These are phyloP conservation scores for Pythium aquatile DNA, from an alignment of 352 stramenopile species.

Conservation along the genomic window DNA sequence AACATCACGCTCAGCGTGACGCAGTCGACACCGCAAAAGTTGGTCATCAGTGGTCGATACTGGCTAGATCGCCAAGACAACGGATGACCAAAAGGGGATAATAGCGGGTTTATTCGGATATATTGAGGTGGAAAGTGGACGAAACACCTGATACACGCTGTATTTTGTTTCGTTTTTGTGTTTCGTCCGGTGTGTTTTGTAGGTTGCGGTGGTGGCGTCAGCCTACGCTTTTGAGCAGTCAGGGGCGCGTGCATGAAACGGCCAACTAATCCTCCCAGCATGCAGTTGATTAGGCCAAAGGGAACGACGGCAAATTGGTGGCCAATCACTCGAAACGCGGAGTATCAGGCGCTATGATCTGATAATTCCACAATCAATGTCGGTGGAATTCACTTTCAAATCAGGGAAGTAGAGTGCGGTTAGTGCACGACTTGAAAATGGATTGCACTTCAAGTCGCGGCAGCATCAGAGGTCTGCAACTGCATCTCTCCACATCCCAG, in stretches of 20 bases:
- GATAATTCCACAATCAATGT: background rate
- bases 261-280: background rate
- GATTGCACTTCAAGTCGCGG: no score
- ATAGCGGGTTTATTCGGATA: background rate
- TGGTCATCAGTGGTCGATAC: slow-evolving; percentile 3
- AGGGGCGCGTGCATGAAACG: background rate
- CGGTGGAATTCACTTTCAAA: no score
- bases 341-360: background rate
- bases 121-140: background rate
- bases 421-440: no score
- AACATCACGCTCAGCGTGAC: background rate
- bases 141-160: background rate
- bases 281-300: background rate
- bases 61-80: background rate
- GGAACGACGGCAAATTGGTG: background rate
- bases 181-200: background rate
- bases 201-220: background rate
- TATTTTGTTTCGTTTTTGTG: slow-evolving; percentile 4
- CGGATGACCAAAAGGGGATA: background rate
- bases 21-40: background rate
- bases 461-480: no score
- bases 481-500: no score
- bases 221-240: background rate
- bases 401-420: no score
- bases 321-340: background rate